phyloP scores from a whole-genome alignment of 306 rosid genomes.

The Vicia sativa region DNA sequence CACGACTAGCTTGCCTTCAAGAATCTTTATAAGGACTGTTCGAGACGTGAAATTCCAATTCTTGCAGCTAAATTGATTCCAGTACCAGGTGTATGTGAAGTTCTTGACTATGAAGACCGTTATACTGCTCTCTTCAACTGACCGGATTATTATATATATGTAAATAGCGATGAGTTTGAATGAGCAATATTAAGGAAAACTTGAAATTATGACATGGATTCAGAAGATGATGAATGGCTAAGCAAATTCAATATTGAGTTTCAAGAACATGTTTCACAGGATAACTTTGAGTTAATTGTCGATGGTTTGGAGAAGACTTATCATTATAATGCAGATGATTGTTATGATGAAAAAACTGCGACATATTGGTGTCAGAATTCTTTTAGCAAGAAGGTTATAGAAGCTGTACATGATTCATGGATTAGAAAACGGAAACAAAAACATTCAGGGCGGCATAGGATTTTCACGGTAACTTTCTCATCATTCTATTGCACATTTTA shows the following conservation, averaged over 20 bases:
- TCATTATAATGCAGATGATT: conserved; percentile 51
- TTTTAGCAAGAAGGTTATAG: conserved; percentile 49
- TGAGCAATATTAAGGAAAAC: conserved; percentile 58
- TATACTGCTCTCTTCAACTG: conserved; percentile 43
- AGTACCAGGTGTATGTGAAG: conserved; percentile 71
- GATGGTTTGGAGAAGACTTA: conserved; percentile 72
- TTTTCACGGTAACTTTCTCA: conserved; percentile 66
- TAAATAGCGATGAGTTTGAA: conserved; percentile 58
- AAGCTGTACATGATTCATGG: conserved; percentile 67
- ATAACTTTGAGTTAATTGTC: conserved; percentile 65
- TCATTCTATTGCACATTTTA: neutral
- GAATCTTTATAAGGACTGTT: conserved; percentile 76
- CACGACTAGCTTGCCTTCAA: conserved; percentile 66
- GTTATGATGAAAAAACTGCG: conserved; percentile 50
- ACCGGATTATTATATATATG: conserved; percentile 59
- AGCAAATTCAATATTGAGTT: conserved; percentile 49
- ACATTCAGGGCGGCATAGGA: conserved; percentile 47
- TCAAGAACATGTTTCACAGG: too few relatives aligned
- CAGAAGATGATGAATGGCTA: conserved; percentile 82
- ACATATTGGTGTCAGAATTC: conserved; percentile 48
- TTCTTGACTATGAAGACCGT: conserved; percentile 49
- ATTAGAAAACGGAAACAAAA: conserved; percentile 68
- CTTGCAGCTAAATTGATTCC: too few relatives aligned
- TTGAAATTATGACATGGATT: conserved; percentile 79
- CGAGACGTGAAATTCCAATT: conserved; percentile 50